These are phyloP conservation scores for Lasiodiplodia sp. DNA, from an alignment of 2,329 filamentous ascomycete genomes.

Conservation along the genomic window DNA sequence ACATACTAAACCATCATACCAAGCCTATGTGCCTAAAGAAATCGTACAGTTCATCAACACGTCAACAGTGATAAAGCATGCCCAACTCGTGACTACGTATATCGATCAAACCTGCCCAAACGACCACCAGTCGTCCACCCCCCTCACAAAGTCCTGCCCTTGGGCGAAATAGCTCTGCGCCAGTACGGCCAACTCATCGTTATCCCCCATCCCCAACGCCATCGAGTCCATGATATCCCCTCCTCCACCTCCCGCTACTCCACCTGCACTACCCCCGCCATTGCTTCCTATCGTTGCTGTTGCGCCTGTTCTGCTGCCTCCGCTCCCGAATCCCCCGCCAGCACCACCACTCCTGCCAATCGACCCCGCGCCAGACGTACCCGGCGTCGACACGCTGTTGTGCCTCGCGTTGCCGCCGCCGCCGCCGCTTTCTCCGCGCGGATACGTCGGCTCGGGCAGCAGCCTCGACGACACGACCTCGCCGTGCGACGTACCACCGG, in stretches of 20 bases:
- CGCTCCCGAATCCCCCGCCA: constrained; percentile 23
- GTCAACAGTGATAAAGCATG: background rate
- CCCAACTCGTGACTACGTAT: background rate
- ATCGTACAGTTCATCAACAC: background rate
- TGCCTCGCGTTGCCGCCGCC: background rate
- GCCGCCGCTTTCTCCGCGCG: background rate
- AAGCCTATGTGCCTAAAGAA: background rate
- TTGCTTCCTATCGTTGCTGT: background rate
- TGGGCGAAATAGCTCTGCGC: constrained; percentile 59
- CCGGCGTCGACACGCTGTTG: constrained; percentile 7
- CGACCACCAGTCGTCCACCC: constrained; percentile 45
- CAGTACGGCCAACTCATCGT: constrained; percentile 56
- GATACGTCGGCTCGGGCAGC: constrained; percentile 24
- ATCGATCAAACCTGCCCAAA: constrained; percentile 9
- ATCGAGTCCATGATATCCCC: constrained; percentile 28
- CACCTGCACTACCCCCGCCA: background rate
- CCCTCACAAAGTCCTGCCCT: constrained; percentile 51
- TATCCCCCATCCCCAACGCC: constrained; percentile 38
- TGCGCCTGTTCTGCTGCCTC: background rate
- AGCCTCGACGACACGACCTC: constrained; percentile 32
- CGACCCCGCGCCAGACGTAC: constrained; percentile 28
- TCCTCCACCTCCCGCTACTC: background rate
- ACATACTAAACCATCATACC: background rate
- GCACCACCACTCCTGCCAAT: constrained; percentile 1
- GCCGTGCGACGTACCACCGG: constrained; percentile 47